A percentile compares a stretch with the other conserved stretches of the same genome.
These are phyloP conservation scores for Xylaria sp. DNA, from an alignment of 2,329 filamentous ascomycete species.

Conservation along the genomic window DNA sequence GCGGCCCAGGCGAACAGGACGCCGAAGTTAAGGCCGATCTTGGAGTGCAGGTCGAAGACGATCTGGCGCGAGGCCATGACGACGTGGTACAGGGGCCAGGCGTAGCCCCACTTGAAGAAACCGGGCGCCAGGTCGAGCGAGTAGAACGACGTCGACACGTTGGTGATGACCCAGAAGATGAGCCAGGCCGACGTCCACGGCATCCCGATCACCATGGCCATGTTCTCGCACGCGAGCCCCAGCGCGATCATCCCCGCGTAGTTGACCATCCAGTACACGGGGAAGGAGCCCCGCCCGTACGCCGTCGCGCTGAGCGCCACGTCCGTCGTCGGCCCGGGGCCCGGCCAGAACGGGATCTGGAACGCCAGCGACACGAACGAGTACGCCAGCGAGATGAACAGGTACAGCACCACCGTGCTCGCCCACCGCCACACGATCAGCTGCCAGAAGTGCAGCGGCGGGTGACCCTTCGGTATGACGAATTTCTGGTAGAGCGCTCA, in stretches of 20 bases:
- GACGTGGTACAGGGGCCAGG: conserved; percentile 64
- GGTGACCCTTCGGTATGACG: conserved; percentile 56
- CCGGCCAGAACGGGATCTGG: conserved; percentile 61
- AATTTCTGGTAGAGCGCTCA: conserved; percentile 44
- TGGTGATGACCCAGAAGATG: conserved; percentile 70
- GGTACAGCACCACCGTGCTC: conserved; percentile 59
- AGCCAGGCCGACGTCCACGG: conserved; percentile 65
- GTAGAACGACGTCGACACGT: conserved; percentile 64
- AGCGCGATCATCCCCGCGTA: conserved; percentile 65
- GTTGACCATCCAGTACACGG: conserved; percentile 67
- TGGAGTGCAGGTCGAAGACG: conserved; percentile 60
- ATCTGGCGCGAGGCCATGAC: conserved; percentile 63
- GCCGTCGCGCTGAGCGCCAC: conserved; percentile 47
- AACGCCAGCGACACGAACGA: conserved; percentile 66
- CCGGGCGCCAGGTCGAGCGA: conserved; percentile 58
- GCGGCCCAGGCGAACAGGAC: conserved; percentile 61
- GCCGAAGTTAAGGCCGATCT: conserved; percentile 63
- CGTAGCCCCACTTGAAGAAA: conserved; percentile 66
- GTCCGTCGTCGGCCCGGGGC: conserved; percentile 42
- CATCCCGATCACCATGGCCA: conserved; percentile 62
- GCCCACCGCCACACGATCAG: conserved; percentile 61
- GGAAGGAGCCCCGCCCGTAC: conserved; percentile 60
- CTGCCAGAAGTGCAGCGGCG: conserved; percentile 60
- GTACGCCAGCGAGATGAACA: conserved; percentile 65
- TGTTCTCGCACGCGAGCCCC: conserved; percentile 66